These are phyloP conservation scores for Geotrichum klebahnii DNA, from an alignment of 1,139 yeast species.

Conservation along the genomic window DNA sequence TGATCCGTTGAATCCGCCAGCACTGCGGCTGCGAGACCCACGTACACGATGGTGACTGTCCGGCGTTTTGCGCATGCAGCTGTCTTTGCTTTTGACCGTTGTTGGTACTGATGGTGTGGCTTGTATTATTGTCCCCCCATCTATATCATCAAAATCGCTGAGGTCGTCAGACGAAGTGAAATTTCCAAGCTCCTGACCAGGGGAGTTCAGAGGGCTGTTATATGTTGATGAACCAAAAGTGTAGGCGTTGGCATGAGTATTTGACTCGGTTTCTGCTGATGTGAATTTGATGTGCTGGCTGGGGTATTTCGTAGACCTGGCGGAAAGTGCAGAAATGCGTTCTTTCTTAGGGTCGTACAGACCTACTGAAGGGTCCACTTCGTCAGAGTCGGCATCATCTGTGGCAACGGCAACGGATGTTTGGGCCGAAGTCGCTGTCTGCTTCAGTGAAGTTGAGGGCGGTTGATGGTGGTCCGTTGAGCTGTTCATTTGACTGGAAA, in stretches of 20 bases:
- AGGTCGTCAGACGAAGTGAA: neutral
- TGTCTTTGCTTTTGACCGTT: neutral
- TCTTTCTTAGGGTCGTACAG: neutral
- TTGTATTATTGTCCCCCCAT: neutral
- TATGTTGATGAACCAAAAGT: neutral
- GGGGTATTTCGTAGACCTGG: neutral
- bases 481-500: neutral
- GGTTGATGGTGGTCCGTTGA: neutral
- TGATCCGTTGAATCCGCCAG: neutral
- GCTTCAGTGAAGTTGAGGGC: neutral
- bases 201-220: neutral
- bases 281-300: conserved; percentile 1
- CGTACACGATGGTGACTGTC: neutral
- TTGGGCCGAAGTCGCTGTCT: neutral
- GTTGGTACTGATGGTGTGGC: neutral
- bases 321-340: neutral
- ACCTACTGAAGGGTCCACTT: neutral
- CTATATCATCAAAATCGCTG: neutral
- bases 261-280: conserved; percentile 14
- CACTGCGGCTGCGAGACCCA: conserved; percentile 4
- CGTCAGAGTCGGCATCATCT: neutral
- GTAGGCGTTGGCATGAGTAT: conserved; percentile 19
- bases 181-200: neutral
- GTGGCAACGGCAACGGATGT: neutral
- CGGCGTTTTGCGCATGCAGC: neutral